These are phyloP conservation scores for Geotrichum restrictum DNA, from an alignment of 1,139 yeast species.

Conservation along the genomic window DNA sequence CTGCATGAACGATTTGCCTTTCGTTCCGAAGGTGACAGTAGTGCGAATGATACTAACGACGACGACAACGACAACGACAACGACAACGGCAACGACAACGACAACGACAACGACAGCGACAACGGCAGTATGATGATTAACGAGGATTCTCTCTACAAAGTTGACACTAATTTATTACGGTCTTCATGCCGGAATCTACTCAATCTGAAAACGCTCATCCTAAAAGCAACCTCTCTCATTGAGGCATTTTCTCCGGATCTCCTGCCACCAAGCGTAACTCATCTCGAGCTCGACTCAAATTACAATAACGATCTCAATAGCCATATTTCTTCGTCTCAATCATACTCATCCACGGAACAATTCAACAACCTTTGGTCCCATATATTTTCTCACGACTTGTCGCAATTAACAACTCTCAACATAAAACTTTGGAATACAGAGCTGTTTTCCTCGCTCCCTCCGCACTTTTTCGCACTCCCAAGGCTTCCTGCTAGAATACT, in stretches of 20 bases:
- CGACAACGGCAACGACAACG: background rate
- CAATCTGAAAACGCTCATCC: slow-evolving; percentile 3
- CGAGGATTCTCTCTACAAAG: background rate
- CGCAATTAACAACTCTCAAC: slow-evolving; percentile 7
- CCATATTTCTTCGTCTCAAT: background rate
- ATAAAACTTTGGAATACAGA: slow-evolving; percentile 11
- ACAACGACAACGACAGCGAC: background rate
- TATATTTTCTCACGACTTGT: slow-evolving; percentile 7
- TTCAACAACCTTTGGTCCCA: slow-evolving; percentile 10
- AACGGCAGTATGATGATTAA: no score
- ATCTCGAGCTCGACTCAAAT: slow-evolving; percentile 10
- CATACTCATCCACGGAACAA: background rate
- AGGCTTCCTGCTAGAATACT: background rate
- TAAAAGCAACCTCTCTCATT: slow-evolving; percentile 6
- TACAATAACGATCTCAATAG: background rate
- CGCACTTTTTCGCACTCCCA: slow-evolving; percentile 5
- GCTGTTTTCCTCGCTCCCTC: slow-evolving; percentile 3
- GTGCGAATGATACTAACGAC: background rate
- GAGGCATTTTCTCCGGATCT: slow-evolving; percentile 3
- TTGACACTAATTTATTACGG: background rate
- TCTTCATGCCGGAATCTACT: background rate
- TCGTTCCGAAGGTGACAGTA: background rate
- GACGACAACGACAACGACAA: background rate
- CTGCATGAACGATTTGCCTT: background rate
- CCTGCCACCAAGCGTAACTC: slow-evolving; percentile 8